Evolutionary conservation across 2,329 filamentous ascomycete species (phyloP), one percentile per base, ranked within the genome.

Genomic region (Hymenoscyphus scutula): DNA sequence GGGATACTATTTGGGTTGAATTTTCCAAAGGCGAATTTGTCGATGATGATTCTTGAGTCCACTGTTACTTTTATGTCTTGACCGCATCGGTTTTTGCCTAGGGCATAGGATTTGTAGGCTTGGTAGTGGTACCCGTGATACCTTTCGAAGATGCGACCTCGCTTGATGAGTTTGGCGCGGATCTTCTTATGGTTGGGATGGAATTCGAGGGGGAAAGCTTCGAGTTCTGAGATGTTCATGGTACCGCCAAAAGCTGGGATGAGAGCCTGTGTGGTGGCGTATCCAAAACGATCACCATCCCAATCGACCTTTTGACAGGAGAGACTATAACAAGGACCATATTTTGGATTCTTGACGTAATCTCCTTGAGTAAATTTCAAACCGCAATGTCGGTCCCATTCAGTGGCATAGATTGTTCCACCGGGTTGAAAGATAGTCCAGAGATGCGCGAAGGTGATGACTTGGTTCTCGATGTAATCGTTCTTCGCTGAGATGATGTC

Each of bases 341-440:
- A 76, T 5, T 73, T 66, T 23, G 45, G 45, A 13, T 64, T 13
- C 8, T 48, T 58, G 1, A 17, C 58, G 11, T 71, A 74, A 73
- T 75, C 77, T 3, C 72, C 62, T 1, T 60, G 59, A 1, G 74
- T 69, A 6, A 72, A 32, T 41, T 23, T 34, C 15, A 66, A 19
- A 80, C 77, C 65, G 76, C 74, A 77, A 77, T 3, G 75, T 76
- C 4, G 76, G 72, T 13, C 75, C 76, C 8, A 76, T 79, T 59
- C 77, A 74, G 64, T 76, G 73, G 77, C 75, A 58, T 78, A 76
- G 1, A 83, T 69, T 5, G 75, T 73, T 53, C 72, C 75, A 0
- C 79, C 80, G 0, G 82, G 82, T 58, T 78, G 76, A 68, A 84
- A 82, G 30, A 84, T 77, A n/a, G 80, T 80, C 82, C 81, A 84